Evolutionary conservation across 2,329 filamentous ascomycete genomes (phyloP), one percentile per base, ranked within the genome.

Genomic region (Calonectria hawksworthii): DNA sequence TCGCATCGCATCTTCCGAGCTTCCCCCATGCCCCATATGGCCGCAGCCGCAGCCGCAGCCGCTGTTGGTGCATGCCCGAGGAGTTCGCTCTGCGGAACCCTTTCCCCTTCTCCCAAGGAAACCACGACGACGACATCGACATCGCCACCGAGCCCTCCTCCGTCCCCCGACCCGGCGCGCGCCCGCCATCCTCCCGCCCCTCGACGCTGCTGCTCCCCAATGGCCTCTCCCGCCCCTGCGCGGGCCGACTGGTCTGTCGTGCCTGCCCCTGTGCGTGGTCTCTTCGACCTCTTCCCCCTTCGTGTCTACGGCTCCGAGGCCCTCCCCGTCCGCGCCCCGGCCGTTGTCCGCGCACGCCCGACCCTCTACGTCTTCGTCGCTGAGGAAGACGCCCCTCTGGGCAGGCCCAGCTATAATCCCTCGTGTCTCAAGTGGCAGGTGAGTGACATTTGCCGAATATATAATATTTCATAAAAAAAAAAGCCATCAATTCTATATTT

Each of bases 391-490:
- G 94, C 92, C 41, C 84, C 85, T 71, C 82, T 83, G 50, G 92
- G 92, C 6, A 86, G 88, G 36, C 94, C 96, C 32, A 98, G 95
- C 77, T 98, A 94, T 86, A 99, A 99, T 83, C 97, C 97, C 14
- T 92, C 93, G 73, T 99, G 97, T 87, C 88, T 99, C 82, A 98
- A 96, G 88, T 99, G 96, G 96, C 97, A 99, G 94, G 95, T 96
- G 81, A 79, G 92, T 70, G 64, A 56, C 44, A 10, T 23, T 10
- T 21, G 7, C 26, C 2, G 1, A 30, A 28, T 4, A 3, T 23
- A 3, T 26, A 14, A 54, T 30, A 32, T 11, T 21, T 30, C 8
- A 36, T 26, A 38, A 26, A 36, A 21, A 36, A 14, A 59, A 36
- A 18, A 34, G 23, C 18, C 16, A 52, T 28, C 26, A 30, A 52